Conservation (phyloP, 345 rosid species). For the Eucalyptus globulus region DNA sequence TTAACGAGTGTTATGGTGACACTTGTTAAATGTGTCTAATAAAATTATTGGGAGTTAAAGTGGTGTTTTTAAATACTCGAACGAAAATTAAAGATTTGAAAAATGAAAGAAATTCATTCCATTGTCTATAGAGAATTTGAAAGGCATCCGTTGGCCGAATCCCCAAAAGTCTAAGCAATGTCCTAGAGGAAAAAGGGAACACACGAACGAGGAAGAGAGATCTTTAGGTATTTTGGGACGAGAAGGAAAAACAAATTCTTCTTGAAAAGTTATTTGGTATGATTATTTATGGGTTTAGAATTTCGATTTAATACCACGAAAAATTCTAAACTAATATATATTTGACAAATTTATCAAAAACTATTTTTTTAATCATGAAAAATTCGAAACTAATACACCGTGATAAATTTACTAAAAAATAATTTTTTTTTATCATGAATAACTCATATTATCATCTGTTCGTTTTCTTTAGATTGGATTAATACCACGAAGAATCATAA, state of each 20-base stretch:
- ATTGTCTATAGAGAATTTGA: background rate
- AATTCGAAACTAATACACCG: no score
- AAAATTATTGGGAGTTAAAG: background rate
- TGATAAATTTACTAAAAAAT: no score
- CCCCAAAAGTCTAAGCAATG: background rate
- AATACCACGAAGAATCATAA: accelerated
- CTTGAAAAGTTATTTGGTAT: background rate
- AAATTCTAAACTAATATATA: no score
- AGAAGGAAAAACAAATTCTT: background rate
- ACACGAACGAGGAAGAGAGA: background rate
- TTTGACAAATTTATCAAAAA: no score
- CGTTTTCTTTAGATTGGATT: accelerated
- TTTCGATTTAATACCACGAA: no score
- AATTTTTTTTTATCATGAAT: no score
- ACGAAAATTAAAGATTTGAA: background rate
- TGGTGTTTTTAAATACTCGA: background rate
- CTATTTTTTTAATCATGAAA: no score
- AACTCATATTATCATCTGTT: accelerated
- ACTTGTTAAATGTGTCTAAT: background rate
- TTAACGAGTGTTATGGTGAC: background rate
- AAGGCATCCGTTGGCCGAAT: background rate
- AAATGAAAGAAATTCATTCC: background rate
- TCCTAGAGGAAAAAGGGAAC: background rate
- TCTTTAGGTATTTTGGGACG: background rate
- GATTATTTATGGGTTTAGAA: background rate